Base-by-base conservation (phyloP, 192 early-diverging fungal genomes). In the Mortierella hygrophila region DNA sequence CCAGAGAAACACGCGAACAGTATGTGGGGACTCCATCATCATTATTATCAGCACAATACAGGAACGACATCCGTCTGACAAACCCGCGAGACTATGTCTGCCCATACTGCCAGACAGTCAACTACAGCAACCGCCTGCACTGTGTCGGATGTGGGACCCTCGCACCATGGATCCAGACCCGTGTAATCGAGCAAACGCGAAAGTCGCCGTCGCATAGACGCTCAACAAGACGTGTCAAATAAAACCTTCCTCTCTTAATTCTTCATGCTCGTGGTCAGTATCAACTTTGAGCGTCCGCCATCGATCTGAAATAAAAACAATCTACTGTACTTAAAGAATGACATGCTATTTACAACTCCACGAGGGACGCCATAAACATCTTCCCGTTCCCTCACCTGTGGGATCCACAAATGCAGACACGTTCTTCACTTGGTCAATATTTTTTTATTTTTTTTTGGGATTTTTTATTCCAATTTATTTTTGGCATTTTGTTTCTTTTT, bases 11-110 rank as follows among this genome's bases (percentile, higher is more conserved):
- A 52, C 18, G 21, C 49, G 16, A 21, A 5, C 49, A 52, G 18
- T 20, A 52, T 16, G 6, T 16, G 21, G 49, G 18, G 5, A 37
- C 68, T 32, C 29, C 46, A 69, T 70, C 47, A 9, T 68, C 54
- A 52, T 32, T 29, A 20, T 26, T 2, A 4, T 60, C 47, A 44
- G 26, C 29, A 11, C 16, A 32, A 15, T 68, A 21, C 57, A 44
- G 20, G 26, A 49, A 72, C 40, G 78, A 85, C 46, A 38, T 85
- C 38, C 78, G 83, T 23, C 74, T 79, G 4, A 20, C 70, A 23
- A 85, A 74, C 41, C 78, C 83, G 2, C 68, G 83, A 38, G 83
- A 85, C 40, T 85, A 85, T 74, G 70, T 80, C 70, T 85, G 83
- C 40, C 74, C 74, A 16, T 23, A 72, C 3, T 85, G 83, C 57